Conservation (phyloP, 2,329 filamentous ascomycete genomes). For the Seiridium unicorne region DNA sequence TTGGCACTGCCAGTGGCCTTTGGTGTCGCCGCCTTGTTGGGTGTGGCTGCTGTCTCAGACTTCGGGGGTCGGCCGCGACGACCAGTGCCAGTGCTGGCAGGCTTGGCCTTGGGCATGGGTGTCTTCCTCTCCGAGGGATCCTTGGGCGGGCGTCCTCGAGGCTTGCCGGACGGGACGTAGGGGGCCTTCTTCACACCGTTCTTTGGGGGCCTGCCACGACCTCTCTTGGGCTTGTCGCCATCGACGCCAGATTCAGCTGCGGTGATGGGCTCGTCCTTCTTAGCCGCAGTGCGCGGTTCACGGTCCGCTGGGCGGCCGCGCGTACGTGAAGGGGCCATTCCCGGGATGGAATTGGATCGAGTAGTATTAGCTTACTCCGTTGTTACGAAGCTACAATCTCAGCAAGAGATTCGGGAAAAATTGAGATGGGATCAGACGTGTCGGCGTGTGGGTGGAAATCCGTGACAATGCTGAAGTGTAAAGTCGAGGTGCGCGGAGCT, state of each 20-base stretch:
- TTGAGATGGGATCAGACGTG: not conserved
- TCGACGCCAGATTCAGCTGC: conserved; percentile 12
- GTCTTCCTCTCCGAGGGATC: conserved; percentile 29
- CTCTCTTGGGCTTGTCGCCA: conserved; percentile 27
- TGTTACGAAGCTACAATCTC: not conserved
- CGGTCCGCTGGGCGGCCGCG: conserved; percentile 10
- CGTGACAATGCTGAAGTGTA: too few species aligned
- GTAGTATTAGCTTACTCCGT: too few species aligned
- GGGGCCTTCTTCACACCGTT: conserved; percentile 34
- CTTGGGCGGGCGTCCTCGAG: conserved; percentile 47
- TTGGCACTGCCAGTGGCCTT: conserved; percentile 17
- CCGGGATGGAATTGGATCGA: too few species aligned
- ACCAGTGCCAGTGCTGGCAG: conserved; percentile 13
- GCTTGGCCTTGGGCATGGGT: conserved; percentile 15
- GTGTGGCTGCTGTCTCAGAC: conserved; percentile 18
- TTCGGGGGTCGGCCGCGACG: conserved; percentile 33
- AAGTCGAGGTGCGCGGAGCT: too few species aligned
- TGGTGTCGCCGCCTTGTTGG: conserved; percentile 25
- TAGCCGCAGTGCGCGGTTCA: conserved; percentile 4
- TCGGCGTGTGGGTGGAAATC: too few species aligned
- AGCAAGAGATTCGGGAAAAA: not conserved
- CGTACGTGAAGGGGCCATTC: conserved; percentile 9
- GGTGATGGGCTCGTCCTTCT: conserved; percentile 13
- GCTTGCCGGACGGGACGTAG: conserved; percentile 36
- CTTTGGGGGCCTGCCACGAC: conserved; percentile 37